Evolutionary conservation across 192 early-diverging fungal genomes (phyloP), one percentile per base, ranked within the genome.

Genomic region (Pilaira anomala): DNA sequence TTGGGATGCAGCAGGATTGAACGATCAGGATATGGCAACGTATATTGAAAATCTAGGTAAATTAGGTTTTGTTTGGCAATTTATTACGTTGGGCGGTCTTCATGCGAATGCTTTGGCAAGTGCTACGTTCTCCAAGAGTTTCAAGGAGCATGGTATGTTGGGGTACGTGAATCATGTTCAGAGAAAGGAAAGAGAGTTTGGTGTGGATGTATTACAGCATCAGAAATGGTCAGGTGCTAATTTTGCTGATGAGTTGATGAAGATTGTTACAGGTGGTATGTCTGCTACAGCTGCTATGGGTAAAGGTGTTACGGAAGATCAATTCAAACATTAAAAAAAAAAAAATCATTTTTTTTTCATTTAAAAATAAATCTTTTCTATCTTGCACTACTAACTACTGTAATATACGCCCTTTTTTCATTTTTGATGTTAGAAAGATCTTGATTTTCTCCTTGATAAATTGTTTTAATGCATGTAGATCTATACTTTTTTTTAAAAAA

Each of bases 41-140:
- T 98, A 91, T 72, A 87, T 96, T 51, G 73, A 74, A 18, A 85
- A 92, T 59, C 81, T 98, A 24, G 94, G 91, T 60, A 83, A 83
- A 72, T 83, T 96, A 8, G 94, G 96, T n/a, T 98, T 98, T 80
- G 83, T 83, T 36, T 98, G 95, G 94, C 94, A 98, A 78, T 98
- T 98, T 74, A 97, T 96, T 68, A 98, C 96, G 16, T 80, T 98
- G 26, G 94, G 87, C 68, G 96, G 96, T 74, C 89, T 96, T 82
- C 94, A 95, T 70, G 91, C 91, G 60, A 90, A 93, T 66, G 93
- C 93, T 1, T 80, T 98, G 28, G 92, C 88, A 8, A 24, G 57
- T 52, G 71, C 65, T 48, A 71, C 88, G 48, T 96, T 98, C 83
- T 91, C 96, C 18, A 85, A 87, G 51, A 83, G 90, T 67, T 98